A percentile compares a stretch with the other conserved stretches of the same genome.
Evolutionary conservation across 805 yeast species (phyloP).

Genomic region (Yamadazyma tumulicola): DNA sequence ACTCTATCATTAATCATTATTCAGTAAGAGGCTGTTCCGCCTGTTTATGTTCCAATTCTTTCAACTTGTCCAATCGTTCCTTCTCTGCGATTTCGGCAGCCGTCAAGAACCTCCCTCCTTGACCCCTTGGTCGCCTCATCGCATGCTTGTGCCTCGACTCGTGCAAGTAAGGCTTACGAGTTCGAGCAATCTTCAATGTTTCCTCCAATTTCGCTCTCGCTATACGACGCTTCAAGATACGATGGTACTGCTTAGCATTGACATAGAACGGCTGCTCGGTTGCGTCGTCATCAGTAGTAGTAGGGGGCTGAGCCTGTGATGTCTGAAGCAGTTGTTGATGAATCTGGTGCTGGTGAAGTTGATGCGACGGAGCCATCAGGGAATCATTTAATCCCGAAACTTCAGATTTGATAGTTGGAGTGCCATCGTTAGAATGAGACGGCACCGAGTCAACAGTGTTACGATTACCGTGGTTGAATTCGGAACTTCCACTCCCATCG

Average conservation of each 20-base stretch:
- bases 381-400: not conserved
- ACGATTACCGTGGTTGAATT: too few relatives aligned
- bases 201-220: slow-evolving; percentile 95
- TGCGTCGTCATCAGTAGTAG: slow-evolving; percentile 13
- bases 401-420: slow-evolving; percentile 5
- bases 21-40: not conserved
- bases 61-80: slow-evolving; percentile 37
- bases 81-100: slow-evolving; percentile 66
- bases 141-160: slow-evolving; percentile 98
- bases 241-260: slow-evolving; percentile 95
- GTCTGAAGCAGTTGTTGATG: slow-evolving; percentile 20
- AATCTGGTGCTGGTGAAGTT: slow-evolving; percentile 18
- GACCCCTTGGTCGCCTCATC: slow-evolving; percentile 98
- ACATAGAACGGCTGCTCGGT: slow-evolving; percentile 92
- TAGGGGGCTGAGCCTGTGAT: slow-evolving; percentile 7
- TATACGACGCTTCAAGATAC: slow-evolving; percentile 86
- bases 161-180: slow-evolving; percentile 90
- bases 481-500: too few relatives aligned
- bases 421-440: slow-evolving; percentile 4
- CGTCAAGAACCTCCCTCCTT: slow-evolving; percentile 94
- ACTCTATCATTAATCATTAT: slow-evolving; percentile 8
- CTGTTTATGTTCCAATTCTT: slow-evolving; percentile 25
- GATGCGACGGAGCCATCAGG: slow-evolving; percentile 11
- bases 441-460: too few relatives aligned
- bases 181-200: slow-evolving; percentile 78